These are phyloP conservation scores for Akanthomyces muscarius DNA, from an alignment of 2,329 filamentous ascomycete species.

Conservation along the genomic window DNA sequence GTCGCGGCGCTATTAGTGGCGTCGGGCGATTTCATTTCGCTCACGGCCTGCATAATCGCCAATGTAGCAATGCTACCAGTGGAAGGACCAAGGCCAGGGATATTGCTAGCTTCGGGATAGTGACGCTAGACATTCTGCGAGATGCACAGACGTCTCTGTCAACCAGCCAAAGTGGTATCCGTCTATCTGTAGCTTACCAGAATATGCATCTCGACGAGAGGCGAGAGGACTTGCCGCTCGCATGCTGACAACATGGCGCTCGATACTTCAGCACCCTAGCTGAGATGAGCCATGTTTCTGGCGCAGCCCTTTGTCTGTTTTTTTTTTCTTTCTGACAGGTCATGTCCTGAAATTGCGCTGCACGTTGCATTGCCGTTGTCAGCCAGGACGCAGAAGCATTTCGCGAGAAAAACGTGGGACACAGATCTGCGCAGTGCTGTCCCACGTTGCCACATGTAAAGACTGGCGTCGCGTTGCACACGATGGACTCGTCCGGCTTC, in stretches of 20 bases:
- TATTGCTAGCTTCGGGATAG: not conserved
- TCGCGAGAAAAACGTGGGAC: no score
- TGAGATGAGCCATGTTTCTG: not conserved
- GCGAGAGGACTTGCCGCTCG: not conserved
- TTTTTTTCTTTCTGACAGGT: slow-evolving; percentile 13
- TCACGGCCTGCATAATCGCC: not conserved
- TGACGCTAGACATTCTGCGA: not conserved
- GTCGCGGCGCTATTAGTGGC: slow-evolving; percentile 2
- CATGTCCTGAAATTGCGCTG: not conserved
- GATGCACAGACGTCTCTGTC: not conserved
- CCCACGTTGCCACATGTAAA: not conserved
- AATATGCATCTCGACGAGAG: not conserved
- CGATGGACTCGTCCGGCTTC: not conserved
- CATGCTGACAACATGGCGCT: not conserved
- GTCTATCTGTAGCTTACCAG: not conserved
- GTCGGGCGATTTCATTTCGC: slow-evolving; percentile 2
- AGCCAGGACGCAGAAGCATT: not conserved
- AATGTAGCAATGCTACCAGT: not conserved
- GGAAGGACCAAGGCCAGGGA: not conserved
- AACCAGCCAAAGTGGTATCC: not conserved
- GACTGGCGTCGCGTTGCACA: not conserved
- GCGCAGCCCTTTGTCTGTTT: not conserved
- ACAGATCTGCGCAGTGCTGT: not conserved
- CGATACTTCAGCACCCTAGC: not conserved
- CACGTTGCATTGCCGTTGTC: not conserved